Evolutionary conservation across 1,284 basidiomycete genomes (phyloP).

Genomic region (Papiliotrema laurentii): DNA sequence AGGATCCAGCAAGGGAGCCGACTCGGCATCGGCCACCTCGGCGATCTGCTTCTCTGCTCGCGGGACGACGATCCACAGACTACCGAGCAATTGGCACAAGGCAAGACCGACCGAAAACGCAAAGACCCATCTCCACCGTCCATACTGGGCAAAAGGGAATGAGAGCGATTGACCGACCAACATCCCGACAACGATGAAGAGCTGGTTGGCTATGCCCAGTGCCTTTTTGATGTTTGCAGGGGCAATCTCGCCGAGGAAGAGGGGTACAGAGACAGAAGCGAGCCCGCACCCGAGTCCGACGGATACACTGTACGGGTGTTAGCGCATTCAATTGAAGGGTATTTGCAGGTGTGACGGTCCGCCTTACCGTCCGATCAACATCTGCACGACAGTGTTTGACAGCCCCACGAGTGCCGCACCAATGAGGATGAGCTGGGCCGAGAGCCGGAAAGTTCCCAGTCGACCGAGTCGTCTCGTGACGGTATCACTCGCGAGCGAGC

Average conservation of each 20-base stretch:
- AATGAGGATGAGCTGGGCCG: constrained; percentile 17
- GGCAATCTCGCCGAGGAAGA: constrained; percentile 48
- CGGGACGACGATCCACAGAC: constrained; percentile 13
- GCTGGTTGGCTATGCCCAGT: constrained; percentile 50
- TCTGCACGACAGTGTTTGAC: constrained; percentile 15
- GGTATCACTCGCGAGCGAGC: constrained; percentile 24
- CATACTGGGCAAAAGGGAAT: constrained; percentile 33
- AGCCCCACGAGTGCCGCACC: constrained; percentile 22
- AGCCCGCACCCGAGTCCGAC: constrained; percentile 50
- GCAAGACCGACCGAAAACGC: constrained; percentile 30
- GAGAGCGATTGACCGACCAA: constrained; percentile 46
- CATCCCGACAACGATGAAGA: constrained; percentile 46
- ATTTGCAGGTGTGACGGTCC: too few relatives aligned
- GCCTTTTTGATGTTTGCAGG: constrained; percentile 43
- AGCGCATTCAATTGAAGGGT: background rate
- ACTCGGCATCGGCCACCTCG: constrained; percentile 9
- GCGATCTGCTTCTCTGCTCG: background rate
- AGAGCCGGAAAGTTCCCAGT: constrained; percentile 23
- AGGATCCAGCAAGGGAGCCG: constrained; percentile 12
- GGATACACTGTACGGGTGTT: constrained; percentile 26
- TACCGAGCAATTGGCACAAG: constrained; percentile 39
- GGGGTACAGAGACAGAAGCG: constrained; percentile 48
- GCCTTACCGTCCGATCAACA: constrained; percentile 30
- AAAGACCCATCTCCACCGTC: constrained; percentile 45
- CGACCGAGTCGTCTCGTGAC: constrained; percentile 20